Evolutionary conservation across 192 early-diverging fungal genomes (phyloP), one percentile per base, ranked within the genome.

Genomic region (Coemansia sp.): DNA sequence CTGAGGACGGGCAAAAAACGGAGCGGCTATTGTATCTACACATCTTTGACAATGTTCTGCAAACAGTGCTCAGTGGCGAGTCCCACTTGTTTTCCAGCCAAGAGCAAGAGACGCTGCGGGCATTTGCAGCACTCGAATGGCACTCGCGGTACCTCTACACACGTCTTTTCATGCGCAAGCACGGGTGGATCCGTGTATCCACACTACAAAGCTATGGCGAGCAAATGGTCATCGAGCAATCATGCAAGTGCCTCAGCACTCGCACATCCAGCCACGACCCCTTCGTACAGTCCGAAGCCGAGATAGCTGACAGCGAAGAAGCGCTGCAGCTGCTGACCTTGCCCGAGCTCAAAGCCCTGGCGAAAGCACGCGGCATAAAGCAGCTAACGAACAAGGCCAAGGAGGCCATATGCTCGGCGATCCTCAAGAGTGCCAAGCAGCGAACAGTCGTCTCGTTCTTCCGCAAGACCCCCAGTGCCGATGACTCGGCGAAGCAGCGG

Each of bases 121-220:
- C 63, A 10, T 82, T 82, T 16, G 60, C 40, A 39, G 50, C 46
- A 10, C 67, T 82, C 9, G 73, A 76, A 14, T 60, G 65, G 39
- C 70, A 82, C 40, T 71, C 74, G 31, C 74, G 79, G 9, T 76
- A 82, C 43, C 59, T 82, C 2, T 82, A 67, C 53, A 73, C 74
- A 2, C 79, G 79, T 2, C 51, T 82, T 9, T 82, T 69, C 31
- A 72, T 82, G 70, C 74, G 79, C 37, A 82, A 82, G 37, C 79
- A 24, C 23, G 63, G 70, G 16, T 82, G 79, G 79, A 50, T 73
- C 37, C 79, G 79, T 1, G 61, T 73, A 9, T 76, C 73, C 0
- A 36, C 63, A 8, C 51, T 82, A 5, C 28, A 31, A 5, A 65
- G 57, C 33, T 82, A 82, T 53, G 70, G 73, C 51, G 74, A 73